Evolutionary conservation across 2,329 filamentous ascomycete genomes (phyloP), one percentile per base, ranked within the genome.

Genomic region (Rhynchosporium secalis): DNA sequence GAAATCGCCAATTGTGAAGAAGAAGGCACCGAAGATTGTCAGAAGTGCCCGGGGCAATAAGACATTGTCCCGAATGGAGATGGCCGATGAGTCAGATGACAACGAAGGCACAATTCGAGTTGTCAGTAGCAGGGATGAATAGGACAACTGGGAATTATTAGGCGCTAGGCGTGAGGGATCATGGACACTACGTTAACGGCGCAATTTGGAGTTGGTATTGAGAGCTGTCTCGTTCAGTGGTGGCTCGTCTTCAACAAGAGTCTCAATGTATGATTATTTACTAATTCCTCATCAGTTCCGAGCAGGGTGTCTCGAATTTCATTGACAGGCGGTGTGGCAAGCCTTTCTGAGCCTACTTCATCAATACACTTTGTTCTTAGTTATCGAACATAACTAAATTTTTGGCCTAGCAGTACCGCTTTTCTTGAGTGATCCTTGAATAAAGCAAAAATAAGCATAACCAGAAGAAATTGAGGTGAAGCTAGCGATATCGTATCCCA

Each of bases 181-280:
- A 46, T 56, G 51, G 56, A 29, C 26, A 49, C 54, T 48, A 57
- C n/a, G 20, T 52, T 41, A 26, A 33, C 45, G 61, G 60, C 56
- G 61, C 31, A 49, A 20, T 56, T 49, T 48, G 65, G 60, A 60
- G 55, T 62, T 57, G 36, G 43, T 38, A 51, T 59, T 61, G 46
- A 60, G 46, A 60, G 33, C 46, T 56, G 41, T 48, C 49, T 61
- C 51, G 52, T 60, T 66, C 59, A 60, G 62, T 60, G 45, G 45
- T 56, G 60, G 60, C 66, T 67, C 51, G 63, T 71, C 62, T 71
- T 71, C 69, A 70, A 71, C 66, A 67, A 62, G 62, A 65, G 68
- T 48, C 62, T 57, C 58, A 13, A 64, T 71, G 70, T 72, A 72
- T 65, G 65, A 69, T 61, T 69, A 71, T 64, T 41, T 62, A 66